Evolutionary conservation across 768 basidiomycete species (phyloP), one percentile per base, ranked within the genome.

Genomic region (Lactifluus volemus): DNA sequence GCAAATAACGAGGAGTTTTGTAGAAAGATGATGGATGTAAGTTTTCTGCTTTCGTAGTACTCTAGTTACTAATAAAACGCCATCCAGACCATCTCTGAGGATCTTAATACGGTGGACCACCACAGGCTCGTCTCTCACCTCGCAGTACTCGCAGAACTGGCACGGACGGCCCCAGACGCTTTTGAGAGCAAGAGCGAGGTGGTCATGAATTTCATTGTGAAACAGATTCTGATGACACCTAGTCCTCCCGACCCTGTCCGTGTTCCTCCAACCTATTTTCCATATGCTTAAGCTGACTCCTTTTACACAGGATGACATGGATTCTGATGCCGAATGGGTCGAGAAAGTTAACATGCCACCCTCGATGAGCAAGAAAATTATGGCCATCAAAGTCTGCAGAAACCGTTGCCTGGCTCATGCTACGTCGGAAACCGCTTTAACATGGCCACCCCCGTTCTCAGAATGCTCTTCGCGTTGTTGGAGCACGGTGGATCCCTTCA

Each of bases 171-270:
- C 1, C 84, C 86, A 0, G 80, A 83, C 15, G 82, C 83, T 3
- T 93, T 98, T 62, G 93, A 98, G 70, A 75, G 79, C 41, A 83
- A 81, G 70, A 89, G 90, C 69, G 88, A 89, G 32, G 77, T 81
- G 14, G 81, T 98, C 52, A 86, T 87, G 72, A 71, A 75, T 0
- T 88, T 88, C 70, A 72, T 95, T 39, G 71, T 89, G 44, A 89
- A 89, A 70, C 74, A 84, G 34, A 72, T 91, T 0, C 76, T 93
- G 5, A 84, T 86, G 84, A 74, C 77, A 12, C 79, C 84, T 5
- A 75, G 71, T 44, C 72, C 75, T 21, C 68, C 71, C 15, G 74
- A 79, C 58, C 71, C 74, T 17, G 84, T 87, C 60, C 61, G 81
- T 75, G 32, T 44, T 53, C 30, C 42, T 58, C 45, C 42, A 21